Conservation (phyloP, 1,284 basidiomycete genomes). For the Marasmius sp. region DNA sequence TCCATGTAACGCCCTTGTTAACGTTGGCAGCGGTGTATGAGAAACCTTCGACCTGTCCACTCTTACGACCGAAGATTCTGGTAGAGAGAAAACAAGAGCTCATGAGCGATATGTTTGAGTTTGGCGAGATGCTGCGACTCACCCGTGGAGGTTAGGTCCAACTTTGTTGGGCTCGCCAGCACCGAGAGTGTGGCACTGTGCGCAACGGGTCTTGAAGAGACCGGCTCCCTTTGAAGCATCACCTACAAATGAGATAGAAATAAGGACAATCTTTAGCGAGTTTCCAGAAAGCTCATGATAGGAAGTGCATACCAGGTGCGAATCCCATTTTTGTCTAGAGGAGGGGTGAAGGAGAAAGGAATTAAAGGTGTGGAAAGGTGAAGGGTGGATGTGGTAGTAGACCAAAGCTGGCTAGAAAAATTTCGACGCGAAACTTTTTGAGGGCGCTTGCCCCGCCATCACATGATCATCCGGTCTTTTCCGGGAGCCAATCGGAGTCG, state of each 20-base stretch:
- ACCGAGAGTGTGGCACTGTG: constrained; percentile 94
- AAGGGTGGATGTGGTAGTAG: constrained; percentile 22
- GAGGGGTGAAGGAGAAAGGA: constrained; percentile 18
- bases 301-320: constrained; percentile 34
- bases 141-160: constrained; percentile 95
- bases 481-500: constrained; percentile 32
- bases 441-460: constrained; percentile 15
- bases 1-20: constrained; percentile 92
- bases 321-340: constrained; percentile 38
- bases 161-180: constrained; percentile 86
- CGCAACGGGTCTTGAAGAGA: constrained; percentile 96
- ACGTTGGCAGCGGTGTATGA: constrained; percentile 96
- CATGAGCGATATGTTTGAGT: background rate
- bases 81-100: constrained; percentile 3
- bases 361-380: constrained; percentile 24
- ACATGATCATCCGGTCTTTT: constrained; percentile 34
- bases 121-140: constrained; percentile 30
- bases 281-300: background rate
- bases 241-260: constrained; percentile 48
- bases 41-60: constrained; percentile 86
- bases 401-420: constrained; percentile 9
- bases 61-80: constrained; percentile 84
- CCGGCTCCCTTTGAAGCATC: constrained; percentile 86
- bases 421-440: constrained; percentile 26
- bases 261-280: background rate